Percentiles rank a stretch among this genome's conserved stretches.
Conservation (phyloP, 768 basidiomycete species). For the Tricholomella constricta region DNA sequence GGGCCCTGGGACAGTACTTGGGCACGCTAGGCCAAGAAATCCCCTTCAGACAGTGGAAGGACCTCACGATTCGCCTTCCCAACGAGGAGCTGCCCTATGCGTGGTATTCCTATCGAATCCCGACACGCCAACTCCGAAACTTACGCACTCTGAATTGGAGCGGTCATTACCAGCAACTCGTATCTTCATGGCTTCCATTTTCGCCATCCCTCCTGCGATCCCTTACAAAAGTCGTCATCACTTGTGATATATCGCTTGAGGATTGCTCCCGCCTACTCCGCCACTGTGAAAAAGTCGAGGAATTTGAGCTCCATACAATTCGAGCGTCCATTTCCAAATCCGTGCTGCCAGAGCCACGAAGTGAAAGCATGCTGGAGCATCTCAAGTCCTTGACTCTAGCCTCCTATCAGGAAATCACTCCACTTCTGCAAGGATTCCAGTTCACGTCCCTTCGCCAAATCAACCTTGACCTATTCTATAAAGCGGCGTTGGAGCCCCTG, state of each 20-base stretch:
- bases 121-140: background rate
- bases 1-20: background rate
- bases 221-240: too few relatives aligned
- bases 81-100: background rate
- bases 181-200: constrained; percentile 1
- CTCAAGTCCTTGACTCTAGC: background rate
- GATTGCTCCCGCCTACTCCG: background rate
- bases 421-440: background rate
- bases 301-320: background rate
- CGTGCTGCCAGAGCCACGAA: background rate
- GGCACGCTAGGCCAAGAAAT: background rate
- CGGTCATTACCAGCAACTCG: constrained; percentile 5
- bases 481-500: background rate
- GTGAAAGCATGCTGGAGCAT: background rate
- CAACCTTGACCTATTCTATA: background rate
- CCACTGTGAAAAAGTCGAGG: too few relatives aligned
- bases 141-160: constrained; percentile 6
- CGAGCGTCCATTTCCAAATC: background rate
- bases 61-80: background rate
- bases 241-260: too few relatives aligned
- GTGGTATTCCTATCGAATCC: background rate
- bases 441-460: constrained; percentile 1
- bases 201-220: too few relatives aligned
- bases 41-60: background rate
- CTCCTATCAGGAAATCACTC: background rate